A percentile compares a stretch with the other conserved stretches of the same genome.
phyloP scores from a whole-genome alignment of 108 stramenopile genomes.

The Schizochytrium sp. region DNA sequence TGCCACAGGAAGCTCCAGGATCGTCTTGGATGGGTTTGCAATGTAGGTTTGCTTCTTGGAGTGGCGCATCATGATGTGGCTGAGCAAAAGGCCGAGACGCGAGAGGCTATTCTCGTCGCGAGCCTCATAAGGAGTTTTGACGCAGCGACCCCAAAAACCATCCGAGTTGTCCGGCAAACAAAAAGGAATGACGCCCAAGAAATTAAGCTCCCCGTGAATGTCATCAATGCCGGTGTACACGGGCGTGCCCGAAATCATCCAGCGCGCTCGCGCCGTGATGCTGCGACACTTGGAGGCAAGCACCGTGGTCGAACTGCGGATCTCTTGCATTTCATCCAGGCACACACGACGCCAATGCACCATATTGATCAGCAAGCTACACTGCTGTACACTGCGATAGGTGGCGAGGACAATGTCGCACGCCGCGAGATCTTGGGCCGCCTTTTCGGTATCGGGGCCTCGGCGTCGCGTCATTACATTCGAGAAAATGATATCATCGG shows the following conservation, averaged over 20 bases:
- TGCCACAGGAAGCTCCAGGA: slow-evolving; percentile 41
- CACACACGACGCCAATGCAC: slow-evolving; percentile 45
- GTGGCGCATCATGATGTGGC: slow-evolving; percentile 54
- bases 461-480: too few relatives aligned
- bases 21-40: not conserved
- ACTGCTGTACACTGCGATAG: slow-evolving; percentile 35
- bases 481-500: too few relatives aligned
- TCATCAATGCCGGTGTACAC: slow-evolving; percentile 60
- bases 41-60: slow-evolving; percentile 58
- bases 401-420: slow-evolving; percentile 36
- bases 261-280: slow-evolving; percentile 42
- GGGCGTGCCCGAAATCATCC: slow-evolving; percentile 73
- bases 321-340: slow-evolving; percentile 74
- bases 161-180: slow-evolving; percentile 52
- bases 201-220: slow-evolving; percentile 66
- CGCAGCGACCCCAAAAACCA: slow-evolving; percentile 65
- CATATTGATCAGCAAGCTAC: not conserved
- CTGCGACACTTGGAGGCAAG: slow-evolving; percentile 53
- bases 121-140: slow-evolving; percentile 41
- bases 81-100: slow-evolving; percentile 47
- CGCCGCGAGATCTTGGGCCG: not conserved
- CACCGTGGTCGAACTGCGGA: slow-evolving; percentile 57
- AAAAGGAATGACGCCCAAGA: slow-evolving; percentile 65
- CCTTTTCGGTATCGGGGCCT: not conserved
- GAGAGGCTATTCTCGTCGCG: slow-evolving; percentile 28